Evolutionary conservation across 257 asterid genomes (phyloP).

Genomic region (Capsicum baccatum): DNA sequence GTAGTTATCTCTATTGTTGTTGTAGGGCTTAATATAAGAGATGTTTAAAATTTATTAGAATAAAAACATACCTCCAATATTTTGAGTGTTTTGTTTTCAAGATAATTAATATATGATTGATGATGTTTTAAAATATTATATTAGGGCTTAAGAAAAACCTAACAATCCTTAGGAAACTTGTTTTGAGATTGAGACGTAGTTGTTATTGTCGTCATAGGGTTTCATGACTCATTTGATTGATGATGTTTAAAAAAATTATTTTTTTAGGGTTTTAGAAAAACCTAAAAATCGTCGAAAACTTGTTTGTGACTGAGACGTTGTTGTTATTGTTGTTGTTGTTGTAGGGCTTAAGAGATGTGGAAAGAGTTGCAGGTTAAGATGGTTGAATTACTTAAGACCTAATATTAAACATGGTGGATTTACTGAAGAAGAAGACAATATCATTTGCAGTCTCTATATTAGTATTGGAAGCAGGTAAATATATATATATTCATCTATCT

Average conservation of each 20-base stretch:
- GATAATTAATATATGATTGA: not conserved
- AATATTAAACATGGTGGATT: constrained; percentile 94
- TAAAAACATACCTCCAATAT: too few species aligned
- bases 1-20: not conserved
- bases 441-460: constrained; percentile 92
- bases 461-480: constrained; percentile 97
- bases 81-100: not conserved
- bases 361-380: constrained; percentile 91
- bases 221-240: not conserved
- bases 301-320: not conserved
- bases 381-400: constrained; percentile 92
- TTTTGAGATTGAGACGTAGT: not conserved
- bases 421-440: constrained; percentile 96
- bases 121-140: not conserved
- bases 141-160: not conserved
- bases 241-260: not conserved
- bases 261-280: constrained; percentile 60
- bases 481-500: constrained; percentile 10
- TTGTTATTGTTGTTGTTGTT: not conserved
- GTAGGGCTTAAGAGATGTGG: constrained; percentile 96
- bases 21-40: not conserved
- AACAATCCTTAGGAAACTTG: not conserved
- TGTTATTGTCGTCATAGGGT: not conserved
- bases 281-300: not conserved
- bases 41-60: not conserved